Percentiles rank a stretch among this genome's conserved stretches.
phyloP scores from a whole-genome alignment of 108 stramenopile species.

The Conticribra weissflogii region DNA sequence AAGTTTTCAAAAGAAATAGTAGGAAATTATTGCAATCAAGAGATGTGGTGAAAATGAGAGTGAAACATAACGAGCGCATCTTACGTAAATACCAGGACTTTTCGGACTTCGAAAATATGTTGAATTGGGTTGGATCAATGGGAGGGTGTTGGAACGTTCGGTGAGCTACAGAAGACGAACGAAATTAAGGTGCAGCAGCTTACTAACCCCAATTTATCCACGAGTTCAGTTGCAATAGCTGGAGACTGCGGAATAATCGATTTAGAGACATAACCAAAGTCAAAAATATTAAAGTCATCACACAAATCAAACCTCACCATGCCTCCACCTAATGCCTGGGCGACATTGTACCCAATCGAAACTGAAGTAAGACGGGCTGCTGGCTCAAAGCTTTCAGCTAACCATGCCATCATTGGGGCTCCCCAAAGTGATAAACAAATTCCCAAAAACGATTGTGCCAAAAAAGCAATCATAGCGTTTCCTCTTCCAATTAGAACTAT shows the following conservation, averaged over 20 bases:
- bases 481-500: constrained; percentile 51
- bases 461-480: constrained; percentile 38
- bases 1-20: too few relatives aligned
- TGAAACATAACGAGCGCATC: neutral
- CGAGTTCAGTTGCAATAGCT: constrained; percentile 57
- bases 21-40: too few relatives aligned
- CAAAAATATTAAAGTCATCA: neutral
- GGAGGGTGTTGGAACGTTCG: too few relatives aligned
- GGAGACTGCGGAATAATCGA: constrained; percentile 41
- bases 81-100: constrained; percentile 51
- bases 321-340: constrained; percentile 41
- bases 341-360: constrained; percentile 80
- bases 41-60: too few relatives aligned
- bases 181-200: too few relatives aligned
- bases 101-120: too few relatives aligned
- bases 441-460: constrained; percentile 58
- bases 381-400: constrained; percentile 75
- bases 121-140: too few relatives aligned
- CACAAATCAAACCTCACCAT: neutral
- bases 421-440: constrained; percentile 72
- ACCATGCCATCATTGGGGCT: constrained; percentile 80
- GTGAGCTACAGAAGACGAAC: too few relatives aligned
- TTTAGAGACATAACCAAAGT: neutral
- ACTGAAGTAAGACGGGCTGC: constrained; percentile 68
- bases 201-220: constrained; percentile 47